Evolutionary conservation across 441 rosid genomes (phyloP).

Genomic region (Hura crepitans): DNA sequence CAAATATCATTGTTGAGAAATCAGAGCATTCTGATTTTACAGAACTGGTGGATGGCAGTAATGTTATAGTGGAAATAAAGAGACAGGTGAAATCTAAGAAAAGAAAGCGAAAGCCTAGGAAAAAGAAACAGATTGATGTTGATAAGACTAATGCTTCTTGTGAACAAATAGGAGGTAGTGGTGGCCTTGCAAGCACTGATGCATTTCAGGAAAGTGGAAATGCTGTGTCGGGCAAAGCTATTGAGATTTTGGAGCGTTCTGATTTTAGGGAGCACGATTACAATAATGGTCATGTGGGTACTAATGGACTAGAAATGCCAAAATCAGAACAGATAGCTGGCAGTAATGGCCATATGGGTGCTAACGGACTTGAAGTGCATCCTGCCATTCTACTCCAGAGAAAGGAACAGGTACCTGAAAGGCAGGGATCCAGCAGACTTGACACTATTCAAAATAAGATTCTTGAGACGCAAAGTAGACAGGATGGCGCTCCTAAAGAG

Average conservation of each 20-base stretch:
- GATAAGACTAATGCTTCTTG: neutral
- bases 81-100: conserved; percentile 7
- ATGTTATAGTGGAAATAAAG: neutral
- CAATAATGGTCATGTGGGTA: neutral
- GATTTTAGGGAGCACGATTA: neutral
- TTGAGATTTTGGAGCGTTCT: conserved; percentile 5
- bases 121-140: neutral
- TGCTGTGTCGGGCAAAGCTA: neutral
- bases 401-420: too few relatives aligned
- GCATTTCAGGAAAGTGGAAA: neutral
- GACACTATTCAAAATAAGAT: too few relatives aligned
- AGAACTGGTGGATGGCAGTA: neutral
- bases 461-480: too few relatives aligned
- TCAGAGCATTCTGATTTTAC: neutral
- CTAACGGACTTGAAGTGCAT: too few relatives aligned
- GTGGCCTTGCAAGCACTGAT: neutral
- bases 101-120: neutral
- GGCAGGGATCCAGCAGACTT: too few relatives aligned
- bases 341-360: neutral
- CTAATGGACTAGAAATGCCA: neutral
- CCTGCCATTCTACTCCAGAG: too few relatives aligned
- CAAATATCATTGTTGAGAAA: neutral
- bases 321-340: neutral
- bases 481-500: neutral
- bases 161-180: neutral